A percentile compares a stretch with the other conserved stretches of the same genome.
phyloP scores from a whole-genome alignment of 2,329 filamentous ascomycete genomes.

The Neofusicoccum ribis region DNA sequence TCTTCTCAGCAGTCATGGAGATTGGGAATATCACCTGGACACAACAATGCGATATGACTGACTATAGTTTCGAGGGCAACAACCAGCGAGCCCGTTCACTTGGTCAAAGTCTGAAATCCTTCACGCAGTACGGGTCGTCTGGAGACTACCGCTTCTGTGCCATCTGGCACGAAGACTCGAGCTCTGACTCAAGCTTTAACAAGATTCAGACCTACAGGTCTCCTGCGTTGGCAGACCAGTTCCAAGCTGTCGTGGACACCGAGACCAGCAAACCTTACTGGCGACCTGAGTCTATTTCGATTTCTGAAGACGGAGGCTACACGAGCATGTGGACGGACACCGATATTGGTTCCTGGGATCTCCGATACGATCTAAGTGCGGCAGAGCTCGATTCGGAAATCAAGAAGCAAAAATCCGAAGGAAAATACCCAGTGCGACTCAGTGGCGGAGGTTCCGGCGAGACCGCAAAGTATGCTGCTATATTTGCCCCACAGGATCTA shows the following conservation, averaged over 20 bases:
- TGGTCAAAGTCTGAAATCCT: constrained; percentile 21
- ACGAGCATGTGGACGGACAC: constrained; percentile 27
- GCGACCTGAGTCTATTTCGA: constrained; percentile 26
- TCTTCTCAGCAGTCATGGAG: constrained; percentile 28
- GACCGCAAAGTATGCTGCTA: constrained; percentile 23
- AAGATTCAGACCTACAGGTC: constrained; percentile 21
- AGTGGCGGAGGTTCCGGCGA: constrained; percentile 21
- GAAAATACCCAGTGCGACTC: constrained; percentile 25
- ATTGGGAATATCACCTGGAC: constrained; percentile 20
- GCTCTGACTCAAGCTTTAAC: constrained; percentile 21
- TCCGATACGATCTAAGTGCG: constrained; percentile 22
- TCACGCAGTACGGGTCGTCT: constrained; percentile 22
- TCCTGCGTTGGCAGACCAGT: background rate
- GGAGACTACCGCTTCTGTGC: constrained; percentile 26
- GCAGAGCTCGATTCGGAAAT: constrained; percentile 24
- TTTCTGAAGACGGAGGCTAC: constrained; percentile 23
- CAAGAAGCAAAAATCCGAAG: constrained; percentile 18
- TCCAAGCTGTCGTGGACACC: constrained; percentile 2
- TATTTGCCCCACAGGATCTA: constrained; percentile 25
- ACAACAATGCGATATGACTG: constrained; percentile 24
- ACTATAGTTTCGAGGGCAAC: constrained; percentile 18
- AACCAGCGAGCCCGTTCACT: constrained; percentile 19
- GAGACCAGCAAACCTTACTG: constrained; percentile 28
- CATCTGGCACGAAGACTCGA: constrained; percentile 25
- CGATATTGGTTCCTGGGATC: constrained; percentile 26